Evolutionary conservation across 768 basidiomycete genomes (phyloP).

Genomic region (Pleurotus salmoneostramineus): DNA sequence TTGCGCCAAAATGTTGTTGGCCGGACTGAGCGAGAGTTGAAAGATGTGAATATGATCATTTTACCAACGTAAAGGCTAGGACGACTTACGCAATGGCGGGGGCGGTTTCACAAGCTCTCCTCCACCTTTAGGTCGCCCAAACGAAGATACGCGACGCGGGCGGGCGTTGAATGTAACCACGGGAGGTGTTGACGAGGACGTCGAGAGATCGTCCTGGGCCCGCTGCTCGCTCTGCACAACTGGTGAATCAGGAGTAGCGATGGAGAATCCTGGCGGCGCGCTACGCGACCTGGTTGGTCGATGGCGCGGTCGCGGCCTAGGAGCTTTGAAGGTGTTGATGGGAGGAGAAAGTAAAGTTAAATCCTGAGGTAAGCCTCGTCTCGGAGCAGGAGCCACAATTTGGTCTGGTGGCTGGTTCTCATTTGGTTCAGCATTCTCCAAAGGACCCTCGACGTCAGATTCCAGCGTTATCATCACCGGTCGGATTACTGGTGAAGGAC

Average conservation of each 20-base stretch:
- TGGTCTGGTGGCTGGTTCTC: slow-evolving; percentile 10
- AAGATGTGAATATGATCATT: background rate
- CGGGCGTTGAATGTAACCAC: slow-evolving; percentile 21
- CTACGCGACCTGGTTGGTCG: slow-evolving; percentile 44
- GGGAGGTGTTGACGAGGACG: slow-evolving; percentile 21
- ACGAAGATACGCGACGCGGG: slow-evolving; percentile 3
- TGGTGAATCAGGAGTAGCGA: slow-evolving; percentile 7
- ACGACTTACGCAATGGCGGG: slow-evolving; percentile 58
- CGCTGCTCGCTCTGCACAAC: slow-evolving; percentile 3
- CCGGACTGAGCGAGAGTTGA: too few species aligned
- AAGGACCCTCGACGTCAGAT: slow-evolving; percentile 2
- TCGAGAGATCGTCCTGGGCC: slow-evolving; percentile 1
- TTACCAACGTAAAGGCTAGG: background rate
- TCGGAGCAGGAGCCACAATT: slow-evolving; percentile 13
- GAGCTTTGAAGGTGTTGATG: slow-evolving; percentile 32
- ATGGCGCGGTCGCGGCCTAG: slow-evolving; percentile 25
- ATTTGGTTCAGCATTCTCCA: background rate
- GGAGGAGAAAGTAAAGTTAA: slow-evolving; percentile 42
- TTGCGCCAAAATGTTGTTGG: slow-evolving; percentile 81
- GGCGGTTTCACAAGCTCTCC: slow-evolving; percentile 55
- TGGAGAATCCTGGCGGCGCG: slow-evolving; percentile 26
- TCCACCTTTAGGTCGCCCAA: slow-evolving; percentile 23
- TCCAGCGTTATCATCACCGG: slow-evolving; percentile 19
- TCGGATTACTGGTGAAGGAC: slow-evolving; percentile 18
- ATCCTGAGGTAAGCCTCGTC: slow-evolving; percentile 19